phyloP scores from a whole-genome alignment of 768 basidiomycete species.

The Pseudohyphozyma bogoriensis region DNA sequence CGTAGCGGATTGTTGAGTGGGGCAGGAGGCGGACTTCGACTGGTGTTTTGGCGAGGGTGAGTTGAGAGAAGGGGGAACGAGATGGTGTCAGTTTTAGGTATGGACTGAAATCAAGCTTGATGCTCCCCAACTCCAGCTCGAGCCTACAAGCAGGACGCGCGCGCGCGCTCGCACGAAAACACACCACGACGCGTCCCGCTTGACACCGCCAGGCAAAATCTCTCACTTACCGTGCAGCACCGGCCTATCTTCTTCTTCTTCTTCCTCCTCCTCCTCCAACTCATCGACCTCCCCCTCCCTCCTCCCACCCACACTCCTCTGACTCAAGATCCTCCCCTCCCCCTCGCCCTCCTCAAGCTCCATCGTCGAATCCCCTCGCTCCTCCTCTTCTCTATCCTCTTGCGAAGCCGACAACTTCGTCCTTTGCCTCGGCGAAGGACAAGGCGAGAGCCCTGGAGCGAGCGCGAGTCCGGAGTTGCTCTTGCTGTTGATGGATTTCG shows the following conservation, averaged over 20 bases:
- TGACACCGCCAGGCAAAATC: neutral
- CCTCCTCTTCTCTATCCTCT: too few relatives aligned
- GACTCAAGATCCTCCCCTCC: too few relatives aligned
- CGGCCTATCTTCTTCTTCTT: neutral
- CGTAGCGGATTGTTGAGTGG: constrained; percentile 58
- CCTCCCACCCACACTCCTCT: too few relatives aligned
- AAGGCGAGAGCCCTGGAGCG: too few relatives aligned
- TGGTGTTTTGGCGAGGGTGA: constrained; percentile 33
- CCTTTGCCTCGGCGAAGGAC: too few relatives aligned
- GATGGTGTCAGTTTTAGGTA: neutral
- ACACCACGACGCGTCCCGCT: neutral
- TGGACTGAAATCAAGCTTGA: neutral
- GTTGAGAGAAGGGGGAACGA: too few relatives aligned
- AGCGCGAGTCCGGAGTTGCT: too few relatives aligned
- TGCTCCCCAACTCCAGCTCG: neutral
- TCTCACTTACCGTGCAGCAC: neutral
- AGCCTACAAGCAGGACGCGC: neutral
- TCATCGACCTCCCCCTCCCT: neutral
- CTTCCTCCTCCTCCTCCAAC: neutral
- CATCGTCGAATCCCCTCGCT: too few relatives aligned
- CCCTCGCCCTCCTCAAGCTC: too few relatives aligned
- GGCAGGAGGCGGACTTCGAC: constrained; percentile 74
- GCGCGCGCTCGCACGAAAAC: neutral
- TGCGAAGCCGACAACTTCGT: too few relatives aligned
- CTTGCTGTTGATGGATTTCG: too few relatives aligned